Base-by-base conservation (phyloP, 2,329 filamentous ascomycete genomes). In the Pseudogymnoascus sp. region DNA sequence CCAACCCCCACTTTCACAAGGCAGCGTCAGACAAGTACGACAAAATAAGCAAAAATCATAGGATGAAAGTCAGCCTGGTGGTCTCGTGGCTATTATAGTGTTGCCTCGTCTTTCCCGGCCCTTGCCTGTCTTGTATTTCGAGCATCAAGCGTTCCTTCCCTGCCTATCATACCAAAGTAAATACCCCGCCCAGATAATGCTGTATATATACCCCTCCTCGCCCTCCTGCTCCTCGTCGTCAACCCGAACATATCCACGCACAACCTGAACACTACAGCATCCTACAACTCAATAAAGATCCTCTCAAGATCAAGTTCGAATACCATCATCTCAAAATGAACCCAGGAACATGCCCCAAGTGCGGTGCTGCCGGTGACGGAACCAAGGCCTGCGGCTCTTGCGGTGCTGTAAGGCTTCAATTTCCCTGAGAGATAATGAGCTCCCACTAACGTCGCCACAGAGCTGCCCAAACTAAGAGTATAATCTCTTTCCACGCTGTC, bases 391-490 rank as follows among this genome's bases (percentile, higher is more conserved):
- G 58, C 35, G 38, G 58, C 33, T 60, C 58, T 11, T 60, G 58
- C 35, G 58, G 58, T 28, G 58, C 58, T 38, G 58, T 60, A 60
- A 40, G 58, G 35, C 18, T 60, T 41, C 33, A 41, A 1, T 11
- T 4, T 60, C 2, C 18, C 25, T 40, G 33, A 9, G 58, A 31
- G 12, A 5, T 18, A 60, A 60, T 38, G 33, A 40, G 7, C 5
- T 18, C 21, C 14, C 5, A 9, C 58, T 60, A 60, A 60, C 12
- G 25, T 38, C 12, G 4, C 23, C n/a, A 41, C 21, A 60, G 58
- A 60, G 35, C 58, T 60, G 58, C 58, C 58, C 58, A 60, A 37
- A 60, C 31, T 60, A 40, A 60, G 49, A 55, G 49, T 21, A 55
- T 55, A 14, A 33, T 55, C 49, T 55, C 28, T 55, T 52, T 55